Evolutionary conservation across 805 yeast genomes (phyloP), one percentile per base, ranked within the genome.

Genomic region (Priceomyces melissophilus): DNA sequence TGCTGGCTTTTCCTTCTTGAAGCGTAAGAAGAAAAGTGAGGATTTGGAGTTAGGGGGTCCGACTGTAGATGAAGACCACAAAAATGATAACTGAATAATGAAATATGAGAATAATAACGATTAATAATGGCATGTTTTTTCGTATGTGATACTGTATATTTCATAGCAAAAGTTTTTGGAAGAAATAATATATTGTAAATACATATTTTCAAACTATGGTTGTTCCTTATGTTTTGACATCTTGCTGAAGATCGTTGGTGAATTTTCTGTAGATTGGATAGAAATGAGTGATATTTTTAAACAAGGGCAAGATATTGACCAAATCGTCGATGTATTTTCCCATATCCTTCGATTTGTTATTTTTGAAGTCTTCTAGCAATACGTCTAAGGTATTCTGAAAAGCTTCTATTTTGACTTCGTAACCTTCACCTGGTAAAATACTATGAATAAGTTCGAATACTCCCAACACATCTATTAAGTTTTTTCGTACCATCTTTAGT

Each of bases 211-310:
- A 25, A 15, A 31, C 34, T 10, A 11, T 3, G 14, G 17, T 12
- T 32, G 26, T 11, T 11, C 11, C n/a, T 17, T 23, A 30, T 26
- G 37, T 15, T 35, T 26, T 35, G 25, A 25, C 20, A 10, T 25
- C 38, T 30, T 35, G 30, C 6, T 35, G 30, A 25, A 56, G 45
- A 32, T 47, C 52, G 16, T 29, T 59, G 1, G 70, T 68, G 54
- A 81, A 82, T 15, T 63, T 67, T n/a, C 64, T 55, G 51, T 79
- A 84, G 1, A 64, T 54, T 1, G 75, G 64, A 39, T 75, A 66
- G 54, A 81, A 84, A 23, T 69, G 66, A 2, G 71, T 60, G 35
- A 83, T 55, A 13, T 73, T 75, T 47, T 71, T 70, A 52, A 84
- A 82, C 12, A 81, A 58, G 0, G 82, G 81, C 35, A 67, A 60